phyloP scores from a whole-genome alignment of 2,329 filamentous ascomycete genomes.

The Aspergillus caelatus region DNA sequence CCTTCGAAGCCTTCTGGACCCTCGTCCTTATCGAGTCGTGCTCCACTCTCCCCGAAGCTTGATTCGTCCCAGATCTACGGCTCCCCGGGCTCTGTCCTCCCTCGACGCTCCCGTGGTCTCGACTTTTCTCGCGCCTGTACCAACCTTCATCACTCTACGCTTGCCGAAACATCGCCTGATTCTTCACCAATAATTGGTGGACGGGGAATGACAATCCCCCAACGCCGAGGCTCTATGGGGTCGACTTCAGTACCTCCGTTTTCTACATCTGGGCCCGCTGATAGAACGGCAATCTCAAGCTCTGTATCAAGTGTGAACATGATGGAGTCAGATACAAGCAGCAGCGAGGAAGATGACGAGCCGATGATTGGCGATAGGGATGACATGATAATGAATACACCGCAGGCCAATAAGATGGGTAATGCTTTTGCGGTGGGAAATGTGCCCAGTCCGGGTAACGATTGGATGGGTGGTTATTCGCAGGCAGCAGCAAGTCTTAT shows the following conservation, averaged over 20 bases:
- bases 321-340: conserved; percentile 78
- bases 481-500: conserved; percentile 75
- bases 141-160: conserved; percentile 90
- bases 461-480: conserved; percentile 67
- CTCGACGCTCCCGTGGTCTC: conserved; percentile 82
- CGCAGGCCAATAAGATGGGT: conserved; percentile 68
- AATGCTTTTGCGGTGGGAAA: conserved; percentile 51
- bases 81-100: conserved; percentile 83
- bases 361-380: conserved; percentile 71
- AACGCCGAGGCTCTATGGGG: conserved; percentile 63
- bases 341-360: conserved; percentile 62
- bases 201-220: conserved; percentile 64
- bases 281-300: conserved; percentile 73
- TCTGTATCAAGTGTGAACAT: conserved; percentile 80
- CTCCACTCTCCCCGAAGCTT: conserved; percentile 80
- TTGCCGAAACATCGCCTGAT: conserved; percentile 87
- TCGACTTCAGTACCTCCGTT: conserved; percentile 63
- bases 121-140: conserved; percentile 94
- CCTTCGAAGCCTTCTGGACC: conserved; percentile 55
- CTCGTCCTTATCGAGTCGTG: conserved; percentile 58
- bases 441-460: conserved; percentile 57
- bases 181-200: conserved; percentile 84
- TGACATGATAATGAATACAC: conserved; percentile 76
- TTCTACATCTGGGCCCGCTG: conserved; percentile 70
- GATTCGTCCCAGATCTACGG: conserved; percentile 84